Evolutionary conservation across 2,329 filamentous ascomycete species (phyloP).

Genomic region (Calonectria montana): DNA sequence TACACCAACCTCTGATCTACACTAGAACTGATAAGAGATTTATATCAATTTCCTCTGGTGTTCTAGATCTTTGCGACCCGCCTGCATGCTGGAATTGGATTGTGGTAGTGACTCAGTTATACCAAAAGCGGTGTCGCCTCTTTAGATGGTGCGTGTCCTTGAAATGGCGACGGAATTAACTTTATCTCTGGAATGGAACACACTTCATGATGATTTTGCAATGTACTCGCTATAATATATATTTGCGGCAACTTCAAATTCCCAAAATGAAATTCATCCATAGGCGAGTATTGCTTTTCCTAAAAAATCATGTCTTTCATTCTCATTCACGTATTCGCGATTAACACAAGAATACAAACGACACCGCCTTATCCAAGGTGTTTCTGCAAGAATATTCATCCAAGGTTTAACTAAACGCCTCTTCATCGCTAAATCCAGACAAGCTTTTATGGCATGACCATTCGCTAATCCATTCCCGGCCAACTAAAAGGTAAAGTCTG

Average conservation of each 20-base stretch:
- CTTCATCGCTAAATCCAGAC: neutral
- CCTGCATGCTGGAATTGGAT: too few relatives aligned
- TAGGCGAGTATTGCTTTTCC: neutral
- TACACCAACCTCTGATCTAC: neutral
- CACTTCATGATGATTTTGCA: neutral
- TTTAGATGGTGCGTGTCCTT: too few relatives aligned
- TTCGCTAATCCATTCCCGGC: neutral
- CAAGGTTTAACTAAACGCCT: neutral
- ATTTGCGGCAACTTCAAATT: neutral
- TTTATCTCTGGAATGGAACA: neutral
- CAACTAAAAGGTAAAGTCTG: neutral
- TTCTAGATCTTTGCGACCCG: neutral
- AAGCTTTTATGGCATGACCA: neutral
- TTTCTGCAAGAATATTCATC: neutral
- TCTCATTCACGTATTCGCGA: neutral
- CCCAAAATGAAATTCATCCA: neutral
- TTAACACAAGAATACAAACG: neutral
- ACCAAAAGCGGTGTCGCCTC: neutral
- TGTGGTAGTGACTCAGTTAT: neutral
- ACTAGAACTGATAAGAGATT: neutral
- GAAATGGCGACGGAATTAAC: neutral
- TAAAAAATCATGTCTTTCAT: neutral
- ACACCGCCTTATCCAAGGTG: neutral
- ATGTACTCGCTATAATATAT: neutral
- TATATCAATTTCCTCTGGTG: neutral